Conservation (phyloP, 164 flowering plant species). For the Kalanchoe fedtschenkoi region DNA sequence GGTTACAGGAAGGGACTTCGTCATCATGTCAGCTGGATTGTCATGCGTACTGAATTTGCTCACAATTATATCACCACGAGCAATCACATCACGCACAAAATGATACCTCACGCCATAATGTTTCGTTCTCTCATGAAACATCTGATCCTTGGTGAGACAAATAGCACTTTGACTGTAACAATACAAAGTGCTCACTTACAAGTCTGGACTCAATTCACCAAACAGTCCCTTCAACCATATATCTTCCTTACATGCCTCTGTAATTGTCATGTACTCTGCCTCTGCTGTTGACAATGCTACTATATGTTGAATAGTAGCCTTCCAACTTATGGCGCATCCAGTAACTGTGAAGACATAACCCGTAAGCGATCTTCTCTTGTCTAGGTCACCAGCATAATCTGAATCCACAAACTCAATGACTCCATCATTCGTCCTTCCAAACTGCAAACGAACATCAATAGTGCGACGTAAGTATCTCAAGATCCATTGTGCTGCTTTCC, state of each 20-base stretch:
- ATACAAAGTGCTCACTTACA: neutral
- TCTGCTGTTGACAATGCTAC: neutral
- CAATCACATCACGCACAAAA: neutral
- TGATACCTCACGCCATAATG: neutral
- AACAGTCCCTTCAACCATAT: neutral
- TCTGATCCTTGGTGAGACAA: neutral
- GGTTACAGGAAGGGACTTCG: too few species aligned
- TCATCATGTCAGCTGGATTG: neutral
- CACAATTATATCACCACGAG: neutral
- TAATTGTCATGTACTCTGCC: neutral
- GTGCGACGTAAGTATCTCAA: too few species aligned
- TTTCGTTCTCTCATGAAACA: neutral
- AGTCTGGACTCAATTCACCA: neutral
- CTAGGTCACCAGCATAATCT: neutral
- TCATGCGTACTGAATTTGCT: neutral
- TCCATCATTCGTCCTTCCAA: neutral
- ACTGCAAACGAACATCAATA: too few species aligned
- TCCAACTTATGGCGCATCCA: neutral
- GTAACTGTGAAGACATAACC: neutral
- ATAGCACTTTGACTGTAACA: conserved; percentile 3
- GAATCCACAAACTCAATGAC: too few species aligned
- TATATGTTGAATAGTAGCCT: neutral
- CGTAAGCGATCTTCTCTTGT: too few species aligned
- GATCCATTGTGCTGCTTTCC: too few species aligned
- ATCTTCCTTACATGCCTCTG: neutral